Base-by-base conservation (phyloP, 2,329 filamentous ascomycete species). In the Lasiodiplodia sp. region DNA sequence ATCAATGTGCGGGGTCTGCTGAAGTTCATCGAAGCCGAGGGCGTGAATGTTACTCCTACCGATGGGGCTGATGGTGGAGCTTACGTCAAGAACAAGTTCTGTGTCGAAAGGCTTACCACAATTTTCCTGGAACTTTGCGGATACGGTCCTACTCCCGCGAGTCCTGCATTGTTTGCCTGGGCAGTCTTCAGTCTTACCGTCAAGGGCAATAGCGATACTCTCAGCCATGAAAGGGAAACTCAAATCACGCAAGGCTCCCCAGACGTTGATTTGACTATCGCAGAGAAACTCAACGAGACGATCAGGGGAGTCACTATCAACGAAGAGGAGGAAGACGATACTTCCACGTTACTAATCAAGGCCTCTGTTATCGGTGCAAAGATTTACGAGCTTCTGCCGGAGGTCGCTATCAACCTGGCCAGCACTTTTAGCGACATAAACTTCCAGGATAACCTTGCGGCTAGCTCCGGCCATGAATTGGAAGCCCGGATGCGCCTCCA, bases 101-200 rank as follows among this genome's bases (percentile, higher is more conserved):
- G 91, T 23, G 84, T 97, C n/a, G 86, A 88, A 60, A 86, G 89
- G 66, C 86, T 97, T 16, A 93, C 95, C 72, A 86, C 87, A 65
- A 86, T 91, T n/a, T 84, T 97, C 40, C 80, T 90, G 28, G 76
- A 80, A 23, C 5, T 34, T 11, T 62, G 57, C n/a, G 38, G 16
- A n/a, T 49, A 10, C 14, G 86, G 86, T 18, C 83, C 87, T n/a
- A 82, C 84, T 47, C 87, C 88, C 44, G 91, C 92, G 23, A 89
- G 88, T 67, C 92, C 93, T 1, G 88, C 92, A 21, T 86, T 93
- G 23, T 92, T 96, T 72, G 88, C 92, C 3, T 98, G 94, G 94
- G 89, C 90, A 4, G 83, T 95, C 58, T 87, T 97, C 31, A 73
- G 71, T 3, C 66, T 65, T 34, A 66, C 53, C n/a, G 52, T 60